phyloP scores from a whole-genome alignment of 345 rosid species.

The Atalantia buxifolia region DNA sequence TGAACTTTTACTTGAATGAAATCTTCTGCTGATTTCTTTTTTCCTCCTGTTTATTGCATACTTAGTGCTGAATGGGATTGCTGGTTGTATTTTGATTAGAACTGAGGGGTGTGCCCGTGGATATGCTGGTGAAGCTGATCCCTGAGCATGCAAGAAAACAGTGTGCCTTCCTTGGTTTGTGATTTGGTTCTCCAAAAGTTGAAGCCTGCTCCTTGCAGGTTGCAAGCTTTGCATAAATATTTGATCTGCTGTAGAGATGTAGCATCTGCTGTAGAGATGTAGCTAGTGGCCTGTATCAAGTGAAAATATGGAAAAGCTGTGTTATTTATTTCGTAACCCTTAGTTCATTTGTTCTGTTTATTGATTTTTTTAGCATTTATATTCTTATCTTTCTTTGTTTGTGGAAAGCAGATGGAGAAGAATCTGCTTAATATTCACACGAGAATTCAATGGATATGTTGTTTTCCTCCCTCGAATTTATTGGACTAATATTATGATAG shows the following conservation, averaged over 20 bases:
- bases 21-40: not conserved
- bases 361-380: constrained; percentile 6
- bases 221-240: constrained; percentile 17
- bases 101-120: constrained; percentile 61
- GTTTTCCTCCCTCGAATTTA: not conserved
- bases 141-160: constrained; percentile 69
- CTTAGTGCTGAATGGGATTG: constrained; percentile 9
- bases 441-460: constrained; percentile 11
- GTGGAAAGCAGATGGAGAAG: constrained; percentile 13
- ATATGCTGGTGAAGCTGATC: constrained; percentile 56
- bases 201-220: constrained; percentile 37
- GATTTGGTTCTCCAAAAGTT: constrained; percentile 20
- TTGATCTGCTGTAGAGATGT: constrained; percentile 16
- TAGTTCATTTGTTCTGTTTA: constrained; percentile 21
- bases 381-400: not conserved
- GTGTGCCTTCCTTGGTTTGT: constrained; percentile 42
- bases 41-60: not conserved
- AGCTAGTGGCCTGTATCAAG: constrained; percentile 19
- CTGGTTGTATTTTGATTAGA: constrained; percentile 37
- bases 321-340: constrained; percentile 7
- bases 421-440: constrained; percentile 5
- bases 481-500: not conserved
- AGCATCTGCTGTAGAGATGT: constrained; percentile 20
- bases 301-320: constrained; percentile 8
- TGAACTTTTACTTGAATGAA: not conserved